A percentile compares a stretch with the other conserved stretches of the same genome.
These are phyloP conservation scores for Corynascus novoguineensis DNA, from an alignment of 495 filamentous ascomycete species.

Conservation along the genomic window DNA sequence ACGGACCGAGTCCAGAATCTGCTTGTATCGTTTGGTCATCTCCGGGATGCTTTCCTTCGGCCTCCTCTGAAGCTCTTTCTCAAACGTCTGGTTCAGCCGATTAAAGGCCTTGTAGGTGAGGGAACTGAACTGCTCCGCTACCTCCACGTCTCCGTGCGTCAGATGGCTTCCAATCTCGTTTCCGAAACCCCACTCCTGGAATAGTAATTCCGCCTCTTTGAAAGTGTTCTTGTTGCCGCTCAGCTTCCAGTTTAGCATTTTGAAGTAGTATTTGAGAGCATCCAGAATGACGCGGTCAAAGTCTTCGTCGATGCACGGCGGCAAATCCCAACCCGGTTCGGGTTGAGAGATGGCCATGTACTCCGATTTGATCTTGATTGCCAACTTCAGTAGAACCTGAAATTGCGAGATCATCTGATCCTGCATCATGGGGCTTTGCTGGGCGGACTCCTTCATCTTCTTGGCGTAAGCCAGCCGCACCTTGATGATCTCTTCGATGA, in stretches of 20 bases:
- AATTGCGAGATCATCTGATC: slow-evolving; percentile 97
- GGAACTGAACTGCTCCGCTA: slow-evolving; percentile 96
- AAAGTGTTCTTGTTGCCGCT: slow-evolving; percentile 98
- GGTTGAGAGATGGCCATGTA: slow-evolving; percentile 79
- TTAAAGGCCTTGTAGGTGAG: slow-evolving; percentile 87
- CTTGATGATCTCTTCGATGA: slow-evolving; percentile 95
- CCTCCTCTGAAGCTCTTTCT: slow-evolving; percentile 76
- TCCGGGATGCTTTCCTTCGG: slow-evolving; percentile 77
- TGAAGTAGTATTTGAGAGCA: slow-evolving; percentile 95
- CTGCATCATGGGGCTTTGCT: slow-evolving; percentile 82
- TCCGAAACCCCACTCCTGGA: slow-evolving; percentile 95
- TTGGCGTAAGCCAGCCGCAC: slow-evolving; percentile 87
- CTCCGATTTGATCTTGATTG: slow-evolving; percentile 84
- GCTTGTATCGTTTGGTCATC: slow-evolving; percentile 95
- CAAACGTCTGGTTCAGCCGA: slow-evolving; percentile 82
- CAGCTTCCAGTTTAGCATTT: slow-evolving; percentile 93
- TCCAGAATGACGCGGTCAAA: slow-evolving; percentile 95
- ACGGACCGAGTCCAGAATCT: slow-evolving; percentile 87
- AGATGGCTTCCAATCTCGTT: slow-evolving; percentile 86
- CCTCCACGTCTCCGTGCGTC: slow-evolving; percentile 89
- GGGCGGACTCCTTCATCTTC: slow-evolving; percentile 83
- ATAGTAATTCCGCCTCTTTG: slow-evolving; percentile 94
- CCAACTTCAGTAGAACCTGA: slow-evolving; percentile 83
- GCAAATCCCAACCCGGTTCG: slow-evolving; percentile 90
- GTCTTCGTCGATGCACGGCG: slow-evolving; percentile 92